Percentiles rank a stretch among this genome's conserved stretches.
Conservation (phyloP, 371 early-diverging fungal genomes). For the Rhizomucor miehei region DNA sequence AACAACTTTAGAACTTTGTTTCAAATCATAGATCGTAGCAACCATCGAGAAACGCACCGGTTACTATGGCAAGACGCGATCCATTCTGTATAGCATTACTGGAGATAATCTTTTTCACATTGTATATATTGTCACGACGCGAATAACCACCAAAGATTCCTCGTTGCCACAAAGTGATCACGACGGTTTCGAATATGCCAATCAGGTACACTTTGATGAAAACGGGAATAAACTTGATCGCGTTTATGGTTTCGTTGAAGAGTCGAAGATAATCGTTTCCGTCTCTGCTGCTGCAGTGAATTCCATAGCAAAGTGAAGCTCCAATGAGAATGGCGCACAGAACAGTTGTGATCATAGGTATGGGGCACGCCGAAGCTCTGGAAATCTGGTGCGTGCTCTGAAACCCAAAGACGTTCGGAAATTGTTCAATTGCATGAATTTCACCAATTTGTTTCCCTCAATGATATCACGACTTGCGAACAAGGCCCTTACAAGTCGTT, state of each 20-base stretch:
- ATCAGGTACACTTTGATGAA: neutral
- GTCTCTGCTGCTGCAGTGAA: neutral
- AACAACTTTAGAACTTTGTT: too few species aligned
- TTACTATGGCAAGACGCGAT: too few species aligned
- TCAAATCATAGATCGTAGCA: neutral
- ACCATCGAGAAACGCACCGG: neutral
- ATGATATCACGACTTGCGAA: too few species aligned
- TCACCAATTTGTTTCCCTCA: too few species aligned
- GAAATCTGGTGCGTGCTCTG: too few species aligned
- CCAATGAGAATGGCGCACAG: neutral
- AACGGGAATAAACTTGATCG: neutral
- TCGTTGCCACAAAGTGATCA: neutral
- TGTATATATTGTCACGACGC: too few species aligned
- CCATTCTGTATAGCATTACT: too few species aligned
- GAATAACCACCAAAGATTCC: neutral
- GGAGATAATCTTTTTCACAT: too few species aligned
- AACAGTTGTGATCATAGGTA: neutral
- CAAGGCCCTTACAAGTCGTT: too few species aligned
- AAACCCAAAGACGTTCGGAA: too few species aligned
- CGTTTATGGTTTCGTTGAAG: neutral
- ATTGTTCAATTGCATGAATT: too few species aligned
- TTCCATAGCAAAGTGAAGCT: neutral
- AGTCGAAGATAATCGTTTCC: neutral
- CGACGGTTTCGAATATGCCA: neutral
- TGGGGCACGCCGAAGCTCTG: too few species aligned